Evolutionary conservation across 2,329 filamentous ascomycete species (phyloP).

Genomic region (Cytospora schulzeri): DNA sequence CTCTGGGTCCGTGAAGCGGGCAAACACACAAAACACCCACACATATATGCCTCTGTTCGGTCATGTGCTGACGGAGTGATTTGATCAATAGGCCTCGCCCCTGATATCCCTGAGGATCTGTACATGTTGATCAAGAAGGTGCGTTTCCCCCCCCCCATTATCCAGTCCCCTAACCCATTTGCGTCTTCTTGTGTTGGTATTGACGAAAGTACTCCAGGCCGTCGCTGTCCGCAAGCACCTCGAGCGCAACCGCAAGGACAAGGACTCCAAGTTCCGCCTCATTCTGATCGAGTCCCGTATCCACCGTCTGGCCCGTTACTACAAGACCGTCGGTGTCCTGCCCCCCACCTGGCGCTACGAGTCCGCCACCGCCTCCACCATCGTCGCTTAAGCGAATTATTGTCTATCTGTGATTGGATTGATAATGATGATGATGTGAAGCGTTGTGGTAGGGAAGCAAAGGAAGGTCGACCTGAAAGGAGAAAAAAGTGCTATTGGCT

Average conservation of each 20-base stretch:
- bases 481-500: conserved; percentile 29
- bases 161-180: background rate
- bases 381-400: conserved; percentile 73
- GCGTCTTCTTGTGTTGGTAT: background rate
- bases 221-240: conserved; percentile 99
- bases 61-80: conserved; percentile 92
- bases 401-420: conserved; percentile 7
- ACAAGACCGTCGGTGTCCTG: conserved; percentile 88
- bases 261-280: conserved; percentile 99
- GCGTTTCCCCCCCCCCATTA: conserved; percentile 25
- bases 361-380: conserved; percentile 91
- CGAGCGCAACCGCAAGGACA: conserved; percentile 99
- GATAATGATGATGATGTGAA: conserved; percentile 33
- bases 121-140: conserved; percentile 99
- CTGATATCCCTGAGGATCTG: conserved; percentile 98
- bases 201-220: conserved; percentile 57
- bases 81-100: conserved; percentile 82
- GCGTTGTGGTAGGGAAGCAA: conserved; percentile 26
- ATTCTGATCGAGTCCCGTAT: conserved; percentile 99
- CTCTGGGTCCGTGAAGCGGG: conserved; percentile 22
- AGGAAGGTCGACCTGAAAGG: conserved; percentile 18
- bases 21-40: conserved; percentile 28
- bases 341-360: conserved; percentile 99
- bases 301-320: conserved; percentile 98
- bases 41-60: conserved; percentile 78